Base-by-base conservation (phyloP, 31 red algal species). In the Odonthalia washingtoniensis region DNA sequence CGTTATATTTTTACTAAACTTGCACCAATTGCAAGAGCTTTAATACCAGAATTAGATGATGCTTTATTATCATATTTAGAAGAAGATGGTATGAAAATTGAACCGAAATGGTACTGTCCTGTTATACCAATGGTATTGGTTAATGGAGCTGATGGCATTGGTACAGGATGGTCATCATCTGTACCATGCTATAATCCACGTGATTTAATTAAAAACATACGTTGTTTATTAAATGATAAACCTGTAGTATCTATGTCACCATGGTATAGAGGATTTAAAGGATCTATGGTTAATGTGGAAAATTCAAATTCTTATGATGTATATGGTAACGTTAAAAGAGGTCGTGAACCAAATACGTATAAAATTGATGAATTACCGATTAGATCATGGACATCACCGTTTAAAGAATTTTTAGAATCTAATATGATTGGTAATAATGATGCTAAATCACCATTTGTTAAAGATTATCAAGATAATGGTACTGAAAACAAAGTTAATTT, bases 1-100 rank as follows among this genome's bases (percentile, higher is more conserved):
- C 94, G 98, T 35, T 99, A 99, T 74, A 99, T 99, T 72, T 99
- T 97, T 73, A 99, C 98, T 18, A 90, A 94, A 37, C 90, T 99
- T 16, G 90, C 93, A 28, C 90, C 94, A 26, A 78, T 99, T 53
- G 79, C 98, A n/a, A 81, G 98, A 24, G 89, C 92, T 27, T 45
- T 99, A 0, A 95, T 97, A 45, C 95, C 98, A 9, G 94, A 97
- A 73, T 38, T 40, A 26, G 98, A 99, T 75, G 98, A 99, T 81
- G 69, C 89, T 21, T 60, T 99, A 52, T 87, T 99, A 2, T 72
- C 88, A 1, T 95, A 97, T 77, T 87, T 97, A 5, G 93, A 94
- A 61, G 98, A 99, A 49, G 98, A 99, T 70, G 98, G 95, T 31
- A 63, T 84, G 46, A 35, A n/a, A 0, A 97, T 99, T 57, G 98